Percentiles rank a stretch among this genome's conserved stretches.
Conservation (phyloP, 2,329 filamentous ascomycete species). For the Apiospora saccharicola region DNA sequence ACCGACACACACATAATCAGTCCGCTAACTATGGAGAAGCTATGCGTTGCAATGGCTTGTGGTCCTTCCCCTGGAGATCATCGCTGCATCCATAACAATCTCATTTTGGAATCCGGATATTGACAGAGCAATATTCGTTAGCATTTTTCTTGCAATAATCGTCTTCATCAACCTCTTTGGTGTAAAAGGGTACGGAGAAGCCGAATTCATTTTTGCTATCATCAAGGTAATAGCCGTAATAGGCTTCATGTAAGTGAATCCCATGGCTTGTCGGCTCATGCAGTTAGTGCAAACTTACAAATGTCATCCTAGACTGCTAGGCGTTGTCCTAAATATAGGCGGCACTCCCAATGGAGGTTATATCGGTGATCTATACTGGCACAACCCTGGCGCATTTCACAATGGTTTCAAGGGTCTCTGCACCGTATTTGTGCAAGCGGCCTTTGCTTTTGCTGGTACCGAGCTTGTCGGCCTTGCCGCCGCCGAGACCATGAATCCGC, state of each 20-base stretch:
- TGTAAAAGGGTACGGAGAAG: constrained; percentile 88
- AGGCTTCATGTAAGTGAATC: constrained; percentile 76
- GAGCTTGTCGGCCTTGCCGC: constrained; percentile 54
- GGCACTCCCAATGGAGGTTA: constrained; percentile 78
- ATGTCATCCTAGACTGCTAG: constrained; percentile 69
- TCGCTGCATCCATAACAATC: constrained; percentile 85
- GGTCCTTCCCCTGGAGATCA: constrained; percentile 83
- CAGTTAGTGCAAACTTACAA: constrained; percentile 19
- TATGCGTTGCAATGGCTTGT: constrained; percentile 90
- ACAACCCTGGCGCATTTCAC: constrained; percentile 81
- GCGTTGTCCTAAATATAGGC: constrained; percentile 84
- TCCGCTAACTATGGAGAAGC: constrained; percentile 48
- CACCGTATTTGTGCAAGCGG: constrained; percentile 59
- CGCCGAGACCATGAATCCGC: constrained; percentile 68
- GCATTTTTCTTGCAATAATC: constrained; percentile 80
- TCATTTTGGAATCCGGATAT: constrained; percentile 76
- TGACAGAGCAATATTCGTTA: constrained; percentile 78
- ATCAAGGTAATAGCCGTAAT: constrained; percentile 88
- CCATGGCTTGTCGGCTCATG: constrained; percentile 24
- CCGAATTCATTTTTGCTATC: constrained; percentile 86
- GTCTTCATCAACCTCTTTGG: constrained; percentile 87
- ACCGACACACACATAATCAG: background rate
- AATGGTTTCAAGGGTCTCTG: constrained; percentile 86
- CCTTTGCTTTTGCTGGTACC: constrained; percentile 57
- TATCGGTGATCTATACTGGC: constrained; percentile 82